Percentiles rank a stretch among this genome's conserved stretches.
Evolutionary conservation across 2,329 filamentous ascomycete genomes (phyloP).

Genomic region (Talaromyces sp.): DNA sequence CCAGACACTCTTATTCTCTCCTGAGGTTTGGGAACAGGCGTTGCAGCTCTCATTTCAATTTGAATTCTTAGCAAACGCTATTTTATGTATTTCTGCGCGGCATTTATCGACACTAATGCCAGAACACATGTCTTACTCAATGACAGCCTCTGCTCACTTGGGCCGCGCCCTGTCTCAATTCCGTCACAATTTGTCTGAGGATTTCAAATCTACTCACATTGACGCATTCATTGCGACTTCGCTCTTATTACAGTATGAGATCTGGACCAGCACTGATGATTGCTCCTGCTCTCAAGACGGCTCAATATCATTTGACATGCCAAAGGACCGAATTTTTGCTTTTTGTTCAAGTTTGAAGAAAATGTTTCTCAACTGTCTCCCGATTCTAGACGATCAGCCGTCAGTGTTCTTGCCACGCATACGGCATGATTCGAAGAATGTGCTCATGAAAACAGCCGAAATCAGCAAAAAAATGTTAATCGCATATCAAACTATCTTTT

Average conservation of each 20-base stretch:
- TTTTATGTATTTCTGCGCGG: constrained; percentile 12
- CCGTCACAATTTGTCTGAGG: background rate
- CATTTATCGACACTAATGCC: constrained; percentile 11
- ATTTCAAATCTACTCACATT: constrained; percentile 15
- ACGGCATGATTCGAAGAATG: background rate
- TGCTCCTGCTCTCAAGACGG: background rate
- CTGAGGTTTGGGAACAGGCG: constrained; percentile 9
- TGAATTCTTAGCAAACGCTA: constrained; percentile 12
- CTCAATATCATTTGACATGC: background rate
- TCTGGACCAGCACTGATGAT: constrained; percentile 13
- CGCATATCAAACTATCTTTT: constrained; percentile 4
- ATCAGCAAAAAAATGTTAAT: constrained; percentile 4
- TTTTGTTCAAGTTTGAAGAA: constrained; percentile 16
- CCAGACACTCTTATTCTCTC: constrained; percentile 10
- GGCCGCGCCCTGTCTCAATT: constrained; percentile 9
- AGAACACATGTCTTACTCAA: background rate
- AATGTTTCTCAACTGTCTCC: constrained; percentile 13
- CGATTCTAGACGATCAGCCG: background rate
- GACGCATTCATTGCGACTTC: constrained; percentile 17
- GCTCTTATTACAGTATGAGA: constrained; percentile 14
- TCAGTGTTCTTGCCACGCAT: constrained; percentile 6
- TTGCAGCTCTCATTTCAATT: constrained; percentile 12
- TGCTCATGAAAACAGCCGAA: background rate
- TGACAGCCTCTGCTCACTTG: constrained; percentile 8
- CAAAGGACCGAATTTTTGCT: constrained; percentile 5